Evolutionary conservation across 139 green algal species (phyloP).

Genomic region (Chlorella sp.): DNA sequence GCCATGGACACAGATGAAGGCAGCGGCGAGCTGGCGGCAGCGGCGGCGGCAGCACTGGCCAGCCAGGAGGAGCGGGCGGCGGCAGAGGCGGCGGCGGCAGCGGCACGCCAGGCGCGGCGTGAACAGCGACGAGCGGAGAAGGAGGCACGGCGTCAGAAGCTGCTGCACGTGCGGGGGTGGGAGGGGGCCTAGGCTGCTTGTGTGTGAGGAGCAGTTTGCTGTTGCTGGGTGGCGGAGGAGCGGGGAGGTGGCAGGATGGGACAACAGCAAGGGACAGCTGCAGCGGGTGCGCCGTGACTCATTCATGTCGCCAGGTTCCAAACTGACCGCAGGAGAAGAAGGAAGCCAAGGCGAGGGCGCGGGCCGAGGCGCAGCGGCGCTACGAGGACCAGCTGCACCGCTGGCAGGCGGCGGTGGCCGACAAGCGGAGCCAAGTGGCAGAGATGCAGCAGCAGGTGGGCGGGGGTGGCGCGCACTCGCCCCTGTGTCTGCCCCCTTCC

Average conservation of each 20-base stretch:
- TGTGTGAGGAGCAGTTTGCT: background rate
- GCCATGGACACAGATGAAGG: constrained; percentile 24
- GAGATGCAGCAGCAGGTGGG: constrained; percentile 26
- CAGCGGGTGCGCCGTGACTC: background rate
- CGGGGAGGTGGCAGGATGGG: too few relatives aligned
- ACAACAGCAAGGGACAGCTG: background rate
- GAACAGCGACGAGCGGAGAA: constrained; percentile 2
- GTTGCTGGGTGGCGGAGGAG: background rate
- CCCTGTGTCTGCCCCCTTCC: background rate
- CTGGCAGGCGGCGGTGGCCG: constrained; percentile 37
- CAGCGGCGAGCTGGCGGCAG: constrained; percentile 8
- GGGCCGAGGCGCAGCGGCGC: constrained; percentile 19
- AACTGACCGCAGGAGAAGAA: constrained; percentile 19
- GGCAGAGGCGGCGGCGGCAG: background rate
- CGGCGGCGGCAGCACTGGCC: constrained; percentile 4
- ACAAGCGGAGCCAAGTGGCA: constrained; percentile 25
- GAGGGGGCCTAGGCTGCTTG: background rate
- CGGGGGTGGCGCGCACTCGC: background rate
- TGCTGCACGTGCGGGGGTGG: background rate
- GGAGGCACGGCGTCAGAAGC: constrained; percentile 27
- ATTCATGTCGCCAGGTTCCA: background rate
- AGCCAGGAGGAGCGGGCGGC: constrained; percentile 29
- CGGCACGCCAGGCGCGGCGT: background rate
- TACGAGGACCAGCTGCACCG: constrained; percentile 31
- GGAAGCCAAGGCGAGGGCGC: constrained; percentile 15